Conservation (phyloP, 1,284 basidiomycete genomes). For the Stygiomarasmius scandens region DNA sequence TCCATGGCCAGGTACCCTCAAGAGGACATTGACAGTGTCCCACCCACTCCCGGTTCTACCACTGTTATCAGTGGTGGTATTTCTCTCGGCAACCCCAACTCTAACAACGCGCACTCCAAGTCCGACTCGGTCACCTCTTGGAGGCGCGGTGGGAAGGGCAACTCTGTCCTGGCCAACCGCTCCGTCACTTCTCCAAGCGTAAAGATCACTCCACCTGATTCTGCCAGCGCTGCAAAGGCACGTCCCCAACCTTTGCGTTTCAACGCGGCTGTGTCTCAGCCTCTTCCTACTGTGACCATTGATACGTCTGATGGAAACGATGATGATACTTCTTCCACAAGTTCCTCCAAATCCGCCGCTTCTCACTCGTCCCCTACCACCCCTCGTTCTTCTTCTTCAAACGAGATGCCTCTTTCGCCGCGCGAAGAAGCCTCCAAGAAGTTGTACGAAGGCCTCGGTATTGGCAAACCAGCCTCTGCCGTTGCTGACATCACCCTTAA, state of each 20-base stretch:
- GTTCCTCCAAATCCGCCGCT: slow-evolving; percentile 51
- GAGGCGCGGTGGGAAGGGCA: slow-evolving; percentile 66
- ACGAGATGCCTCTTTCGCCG: slow-evolving; percentile 67
- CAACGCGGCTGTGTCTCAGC: slow-evolving; percentile 51
- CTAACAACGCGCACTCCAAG: slow-evolving; percentile 58
- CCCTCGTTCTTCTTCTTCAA: slow-evolving; percentile 68
- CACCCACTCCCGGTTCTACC: slow-evolving; percentile 62
- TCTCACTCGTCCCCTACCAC: slow-evolving; percentile 70
- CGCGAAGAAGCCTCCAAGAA: slow-evolving; percentile 82
- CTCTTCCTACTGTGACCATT: slow-evolving; percentile 61
- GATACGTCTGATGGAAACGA: slow-evolving; percentile 52
- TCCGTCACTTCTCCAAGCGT: slow-evolving; percentile 63
- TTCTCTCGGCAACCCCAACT: slow-evolving; percentile 56
- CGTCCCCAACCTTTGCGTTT: slow-evolving; percentile 76
- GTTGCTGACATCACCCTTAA: slow-evolving; percentile 16
- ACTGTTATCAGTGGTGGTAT: slow-evolving; percentile 74
- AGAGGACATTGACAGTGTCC: slow-evolving; percentile 44
- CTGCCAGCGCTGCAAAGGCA: slow-evolving; percentile 15
- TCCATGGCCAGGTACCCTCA: slow-evolving; percentile 39
- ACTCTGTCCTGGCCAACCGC: slow-evolving; percentile 70
- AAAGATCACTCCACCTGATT: slow-evolving; percentile 70
- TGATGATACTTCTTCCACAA: slow-evolving; percentile 60
- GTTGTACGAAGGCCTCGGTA: slow-evolving; percentile 79
- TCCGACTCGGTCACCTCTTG: slow-evolving; percentile 76
- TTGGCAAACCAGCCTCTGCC: slow-evolving; percentile 62